Evolutionary conservation across 345 rosid species (phyloP), one percentile per base, ranked within the genome.

Genomic region (Microthlaspi erraticum): DNA sequence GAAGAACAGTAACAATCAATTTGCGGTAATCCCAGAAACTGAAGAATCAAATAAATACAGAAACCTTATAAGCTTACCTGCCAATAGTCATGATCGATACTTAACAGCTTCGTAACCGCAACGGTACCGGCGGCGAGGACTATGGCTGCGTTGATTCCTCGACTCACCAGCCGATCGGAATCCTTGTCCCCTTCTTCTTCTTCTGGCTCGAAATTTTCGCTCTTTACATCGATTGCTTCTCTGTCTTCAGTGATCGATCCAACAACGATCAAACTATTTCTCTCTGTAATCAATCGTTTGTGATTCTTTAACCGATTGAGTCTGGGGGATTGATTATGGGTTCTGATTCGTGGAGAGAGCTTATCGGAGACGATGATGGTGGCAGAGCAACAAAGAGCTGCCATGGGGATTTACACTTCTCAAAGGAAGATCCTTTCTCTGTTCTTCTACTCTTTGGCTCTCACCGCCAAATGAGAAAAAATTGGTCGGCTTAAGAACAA

Each of bases 71-170:
- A 60, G 86, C 91, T 88, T 84, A 93, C 98, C 12, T 93, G 98
- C 97, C 98, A 93, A 72, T 87, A 93, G 75, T 93, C 98, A 80
- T 83, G 92, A 79, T 93, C 98, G 58, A 93, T 78, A 0, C 88
- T 83, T 55, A 90, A 86, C 77, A 93, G 71, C 84, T 66, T 90
- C 54, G 92, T 78, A 36, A 93, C 88, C 2, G 92, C 89, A 71
- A 90, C 50, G 6, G 97, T 84, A 19, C 98, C 98, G 55, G 80
- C 81, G 3, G 90, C 93, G 63, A 93, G 88, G 66, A 93, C 98
- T 77, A 87, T 81, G 48, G 86, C 59, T 43, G 97, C 97, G 73
- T 88, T 93, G 57, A 88, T 80, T 38, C 84, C 85, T 74, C 83
- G 79, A 68, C 88, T 74, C 11, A 81, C 45, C 41, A 86, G 8